phyloP scores from a whole-genome alignment of 768 basidiomycete species.

The Leccinum boreale region DNA sequence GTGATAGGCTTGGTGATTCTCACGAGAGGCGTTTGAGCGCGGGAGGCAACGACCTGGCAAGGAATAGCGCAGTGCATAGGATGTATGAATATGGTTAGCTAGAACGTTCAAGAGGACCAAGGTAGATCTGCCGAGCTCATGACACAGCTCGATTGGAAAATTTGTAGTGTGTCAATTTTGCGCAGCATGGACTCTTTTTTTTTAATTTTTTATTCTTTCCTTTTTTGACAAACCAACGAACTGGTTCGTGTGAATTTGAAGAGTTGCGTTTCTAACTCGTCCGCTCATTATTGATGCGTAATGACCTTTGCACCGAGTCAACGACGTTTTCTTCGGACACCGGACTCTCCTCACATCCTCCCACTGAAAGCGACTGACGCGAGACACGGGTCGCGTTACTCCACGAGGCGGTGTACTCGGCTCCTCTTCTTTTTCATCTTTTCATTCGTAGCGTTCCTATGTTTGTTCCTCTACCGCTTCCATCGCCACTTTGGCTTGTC shows the following conservation, averaged over 20 bases:
- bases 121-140: background rate
- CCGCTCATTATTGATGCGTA: background rate
- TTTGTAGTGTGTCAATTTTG: too few relatives aligned
- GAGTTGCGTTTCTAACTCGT: background rate
- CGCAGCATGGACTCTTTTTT: background rate
- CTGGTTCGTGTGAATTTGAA: background rate
- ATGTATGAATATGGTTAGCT: background rate
- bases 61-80: background rate
- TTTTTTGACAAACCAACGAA: slow-evolving; percentile 2
- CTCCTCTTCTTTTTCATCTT: slow-evolving; percentile 12
- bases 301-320: slow-evolving; percentile 8
- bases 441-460: slow-evolving; percentile 12
- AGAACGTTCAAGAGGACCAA: background rate
- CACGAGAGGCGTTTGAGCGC: background rate
- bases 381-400: background rate
- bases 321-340: slow-evolving; percentile 2
- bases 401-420: slow-evolving; percentile 10
- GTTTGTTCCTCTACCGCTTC: slow-evolving; percentile 7
- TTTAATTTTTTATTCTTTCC: background rate
- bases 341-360: slow-evolving; percentile 9
- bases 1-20: background rate
- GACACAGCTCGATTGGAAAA: too few relatives aligned
- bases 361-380: slow-evolving; percentile 15
- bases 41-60: background rate
- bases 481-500: background rate